Evolutionary conservation across 2,329 filamentous ascomycete genomes (phyloP), one percentile per base, ranked within the genome.

Genomic region (Colletotrichum sp.): DNA sequence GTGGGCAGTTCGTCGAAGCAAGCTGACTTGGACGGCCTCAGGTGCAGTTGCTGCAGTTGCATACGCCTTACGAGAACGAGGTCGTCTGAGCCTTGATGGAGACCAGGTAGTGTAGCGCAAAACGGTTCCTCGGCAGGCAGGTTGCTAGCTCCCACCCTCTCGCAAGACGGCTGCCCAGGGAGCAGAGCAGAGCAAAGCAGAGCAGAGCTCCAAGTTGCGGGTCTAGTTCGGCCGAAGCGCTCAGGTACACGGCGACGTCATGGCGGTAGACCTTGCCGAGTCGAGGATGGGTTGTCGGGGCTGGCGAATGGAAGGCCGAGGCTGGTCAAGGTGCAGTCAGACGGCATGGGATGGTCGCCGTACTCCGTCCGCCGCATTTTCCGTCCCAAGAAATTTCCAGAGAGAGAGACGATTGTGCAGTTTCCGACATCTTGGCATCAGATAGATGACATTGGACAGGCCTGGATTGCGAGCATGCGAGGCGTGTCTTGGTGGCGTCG

Each of bases 241-340:
- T 74, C 73, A 68, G 57, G 64, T 44, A 44, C 49, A 24, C 49
- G 64, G 44, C 70, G 57, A 73, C 64, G 64, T 76, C 74, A 69
- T 69, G 49, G 74, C 44, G 74, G 64, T 69, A 64, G 34, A 39
- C 59, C 18, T 69, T 65, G 24, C 32, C 34, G 3, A 30, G 32
- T 62, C 64, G 49, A 55, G 57, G 32, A 49, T 69, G 26, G 49
- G 18, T 24, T 8, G 36, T 6, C 62, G 9, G 26, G 49, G 26
- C 21, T 66, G 59, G 34, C 69, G 30, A 63, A 72, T 63, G 13
- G 30, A 57, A 26, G 39, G 39, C 8, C 57, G 62, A 72, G 69
- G 28, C n/a, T 34, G 32, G 32, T 28, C 30, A 26, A 36, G 32
- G 18, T 67, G 30, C 24, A 30, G 52, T 30, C 26, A 73, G 57